phyloP scores from a whole-genome alignment of 306 rosid genomes.

The Hippophae rhamnoides region DNA sequence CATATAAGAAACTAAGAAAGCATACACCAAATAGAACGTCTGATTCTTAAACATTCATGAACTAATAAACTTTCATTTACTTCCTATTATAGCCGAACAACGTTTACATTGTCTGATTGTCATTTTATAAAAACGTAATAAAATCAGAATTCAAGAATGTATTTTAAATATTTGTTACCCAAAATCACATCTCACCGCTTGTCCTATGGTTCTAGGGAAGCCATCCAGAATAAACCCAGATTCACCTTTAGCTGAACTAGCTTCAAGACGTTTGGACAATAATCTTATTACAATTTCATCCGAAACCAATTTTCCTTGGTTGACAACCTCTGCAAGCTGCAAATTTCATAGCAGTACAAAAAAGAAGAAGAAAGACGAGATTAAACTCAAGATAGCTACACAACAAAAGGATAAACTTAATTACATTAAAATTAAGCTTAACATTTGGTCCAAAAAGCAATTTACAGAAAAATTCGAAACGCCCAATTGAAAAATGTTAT shows the following conservation, averaged over 20 bases:
- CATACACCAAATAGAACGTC: background rate
- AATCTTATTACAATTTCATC: constrained; percentile 38
- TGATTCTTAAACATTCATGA: background rate
- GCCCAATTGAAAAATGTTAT: no score
- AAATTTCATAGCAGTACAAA: background rate
- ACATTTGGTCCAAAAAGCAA: no score
- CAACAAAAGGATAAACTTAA: background rate
- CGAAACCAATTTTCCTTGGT: constrained; percentile 37
- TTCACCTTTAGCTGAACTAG: constrained; percentile 29
- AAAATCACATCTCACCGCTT: constrained; percentile 30
- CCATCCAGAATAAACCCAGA: constrained; percentile 46
- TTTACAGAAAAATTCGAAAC: no score
- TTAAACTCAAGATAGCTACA: background rate
- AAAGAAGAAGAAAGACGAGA: background rate
- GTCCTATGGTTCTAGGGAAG: constrained; percentile 39
- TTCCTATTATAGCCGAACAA: background rate
- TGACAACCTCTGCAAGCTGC: constrained; percentile 44
- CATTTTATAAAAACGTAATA: background rate
- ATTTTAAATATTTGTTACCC: no score
- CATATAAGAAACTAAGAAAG: background rate
- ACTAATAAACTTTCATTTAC: background rate
- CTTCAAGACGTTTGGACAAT: constrained; percentile 36
- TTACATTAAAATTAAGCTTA: background rate
- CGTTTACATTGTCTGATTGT: background rate
- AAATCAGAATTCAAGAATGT: background rate